Base-by-base conservation (phyloP, 768 basidiomycete species). In the Boletus rex-veris region DNA sequence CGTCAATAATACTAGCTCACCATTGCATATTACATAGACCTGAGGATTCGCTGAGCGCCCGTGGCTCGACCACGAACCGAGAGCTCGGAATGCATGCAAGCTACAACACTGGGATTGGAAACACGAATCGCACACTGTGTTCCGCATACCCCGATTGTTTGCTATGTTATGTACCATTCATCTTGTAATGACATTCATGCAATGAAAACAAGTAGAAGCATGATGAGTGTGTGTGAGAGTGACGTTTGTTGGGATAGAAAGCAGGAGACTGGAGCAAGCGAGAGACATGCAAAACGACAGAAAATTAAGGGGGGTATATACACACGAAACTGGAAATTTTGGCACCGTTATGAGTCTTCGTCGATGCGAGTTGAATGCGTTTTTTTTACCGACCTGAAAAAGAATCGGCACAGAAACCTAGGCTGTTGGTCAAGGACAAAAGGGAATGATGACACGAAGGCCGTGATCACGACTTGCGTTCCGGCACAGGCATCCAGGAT, bases 401-500 rank as follows among this genome's bases (percentile, higher is more conserved):
- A 8, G n/a, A 52, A 28, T 30, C 16, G 50, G 53, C 48, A 40
- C 12, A 7, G 50, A 48, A 50, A 38, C 35, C 15, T 64, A 45
- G 41, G 52, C 19, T 51, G 55, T 57, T 36, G 44, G 52, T 40
- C 50, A 36, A 52, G 15, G 36, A 30, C 24, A 16, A 43, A 65
- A 48, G 33, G n/a, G 47, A 30, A 18, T 33, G 26, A 42, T 18
- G 33, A 21, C 28, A 24, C 8, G 19, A 42, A 16, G 39, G 31
- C 2, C 7, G 44, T 8, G 47, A 33, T 64, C 55, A 61, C 38
- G 54, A 56, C 52, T 58, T 67, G 57, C 70, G 70, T 55, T 73
- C 66, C 42, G 69, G 64, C 33, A 62, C 65, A 42, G 70, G 63
- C 58, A 69, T 71, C 72, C 72, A 74, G 3, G 65, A 62, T 35